A percentile compares a stretch with the other conserved stretches of the same genome.
phyloP scores from a whole-genome alignment of 179 eudicot genomes.

The Nepenthes alata region DNA sequence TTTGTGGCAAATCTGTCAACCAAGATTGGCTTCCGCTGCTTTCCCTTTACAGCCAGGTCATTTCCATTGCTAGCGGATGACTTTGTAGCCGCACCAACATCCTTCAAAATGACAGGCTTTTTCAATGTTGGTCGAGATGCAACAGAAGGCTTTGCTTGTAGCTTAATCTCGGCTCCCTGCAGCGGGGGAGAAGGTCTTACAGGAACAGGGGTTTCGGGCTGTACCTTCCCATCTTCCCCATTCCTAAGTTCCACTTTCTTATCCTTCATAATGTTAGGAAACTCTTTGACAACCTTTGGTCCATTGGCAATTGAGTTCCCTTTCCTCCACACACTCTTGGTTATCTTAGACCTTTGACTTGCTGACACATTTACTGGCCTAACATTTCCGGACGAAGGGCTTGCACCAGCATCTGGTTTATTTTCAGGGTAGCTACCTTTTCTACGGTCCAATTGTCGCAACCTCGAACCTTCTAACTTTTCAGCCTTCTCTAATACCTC shows the following conservation, averaged over 20 bases:
- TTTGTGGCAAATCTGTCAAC: slow-evolving; percentile 82
- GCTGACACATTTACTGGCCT: slow-evolving; percentile 11
- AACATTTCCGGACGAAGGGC: slow-evolving; percentile 29
- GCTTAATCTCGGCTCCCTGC: slow-evolving; percentile 40
- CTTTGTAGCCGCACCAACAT: slow-evolving; percentile 45
- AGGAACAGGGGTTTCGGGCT: slow-evolving; percentile 24
- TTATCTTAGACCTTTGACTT: slow-evolving; percentile 33
- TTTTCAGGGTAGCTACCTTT: slow-evolving; percentile 27
- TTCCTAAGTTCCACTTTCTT: slow-evolving; percentile 19
- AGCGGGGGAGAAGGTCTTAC: slow-evolving; percentile 38
- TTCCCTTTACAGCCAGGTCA: slow-evolving; percentile 26
- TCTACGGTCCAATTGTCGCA: slow-evolving; percentile 14
- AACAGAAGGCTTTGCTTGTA: slow-evolving; percentile 63
- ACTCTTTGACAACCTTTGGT: slow-evolving; percentile 44
- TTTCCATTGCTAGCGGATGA: slow-evolving; percentile 20
- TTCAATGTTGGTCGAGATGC: slow-evolving; percentile 46
- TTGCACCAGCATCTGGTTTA: slow-evolving; percentile 27
- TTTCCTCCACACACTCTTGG: slow-evolving; percentile 82
- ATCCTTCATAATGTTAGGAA: slow-evolving; percentile 29
- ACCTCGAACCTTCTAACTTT: slow-evolving; percentile 45
- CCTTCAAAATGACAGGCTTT: slow-evolving; percentile 53
- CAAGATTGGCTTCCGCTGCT: slow-evolving; percentile 65
- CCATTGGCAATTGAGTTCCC: slow-evolving; percentile 58
- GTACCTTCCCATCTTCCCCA: slow-evolving; percentile 22
- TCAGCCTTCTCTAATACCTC: slow-evolving; percentile 85